Conservation (phyloP, 441 rosid species). For the Populus trichocarpa region DNA sequence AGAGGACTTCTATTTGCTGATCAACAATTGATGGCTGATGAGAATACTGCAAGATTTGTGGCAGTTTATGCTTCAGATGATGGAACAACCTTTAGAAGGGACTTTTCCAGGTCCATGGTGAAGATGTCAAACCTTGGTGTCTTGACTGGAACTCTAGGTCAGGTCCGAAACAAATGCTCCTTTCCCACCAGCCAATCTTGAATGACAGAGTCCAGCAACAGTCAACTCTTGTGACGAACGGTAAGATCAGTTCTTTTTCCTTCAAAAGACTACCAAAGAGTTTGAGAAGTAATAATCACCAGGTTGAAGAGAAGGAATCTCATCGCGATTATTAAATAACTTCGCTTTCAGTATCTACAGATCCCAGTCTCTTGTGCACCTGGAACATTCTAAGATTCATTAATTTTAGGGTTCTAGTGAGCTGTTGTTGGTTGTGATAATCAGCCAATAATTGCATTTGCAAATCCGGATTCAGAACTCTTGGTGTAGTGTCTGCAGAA, state of each 20-base stretch:
- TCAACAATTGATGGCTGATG: conserved; percentile 47
- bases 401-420: background rate
- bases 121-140: conserved; percentile 44
- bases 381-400: background rate
- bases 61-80: conserved; percentile 30
- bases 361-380: background rate
- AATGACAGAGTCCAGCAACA: background rate
- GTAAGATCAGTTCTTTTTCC: background rate
- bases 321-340: background rate
- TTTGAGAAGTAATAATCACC: background rate
- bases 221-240: background rate
- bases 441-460: background rate
- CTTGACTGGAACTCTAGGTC: conserved; percentile 36
- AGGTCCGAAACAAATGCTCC: conserved; percentile 38
- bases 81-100: conserved; percentile 35
- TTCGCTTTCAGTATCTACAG: background rate
- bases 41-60: conserved; percentile 34
- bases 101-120: conserved; percentile 49
- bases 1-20: conserved; percentile 47
- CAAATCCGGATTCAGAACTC: too few species aligned
- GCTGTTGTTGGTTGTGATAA: background rate
- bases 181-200: conserved; percentile 6
- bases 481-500: background rate
- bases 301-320: background rate
- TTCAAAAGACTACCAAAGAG: background rate